Evolutionary conservation across 768 basidiomycete species (phyloP), one percentile per base, ranked within the genome.

Genomic region (Termitomyces sp.): DNA sequence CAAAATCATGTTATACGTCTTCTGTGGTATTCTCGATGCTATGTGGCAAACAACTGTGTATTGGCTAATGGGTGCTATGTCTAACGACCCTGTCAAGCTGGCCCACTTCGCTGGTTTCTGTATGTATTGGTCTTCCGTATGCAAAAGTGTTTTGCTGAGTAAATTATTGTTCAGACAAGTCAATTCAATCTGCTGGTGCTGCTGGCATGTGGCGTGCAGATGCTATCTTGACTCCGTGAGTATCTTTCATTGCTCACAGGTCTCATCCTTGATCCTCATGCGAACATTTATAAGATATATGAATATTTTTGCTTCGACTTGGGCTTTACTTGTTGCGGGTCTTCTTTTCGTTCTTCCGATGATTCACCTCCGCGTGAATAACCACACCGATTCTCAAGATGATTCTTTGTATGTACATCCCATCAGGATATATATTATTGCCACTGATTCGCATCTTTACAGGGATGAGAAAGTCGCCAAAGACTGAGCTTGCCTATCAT

Each of bases 31-130:
- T 9, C 79, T 92, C 59, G 92, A 94, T 66, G 79, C 91, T 2
- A 88, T 91, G 84, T 94, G 91, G 90, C 92, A 94, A 70, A 91
- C 89, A 3, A 85, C 85, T 1, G 84, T 86, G 12, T 91, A 92
- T 71, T 91, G 90, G 89, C 75, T 90, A 63, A 88, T 92, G 84
- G 92, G 92, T 50, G 88, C 90, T 16, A 91, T 95, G 88, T 91
- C 90, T 22, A 93, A 94, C 66, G 86, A 92, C 71, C 85, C 89
- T 4, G 83, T 80, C 7, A 92, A 91, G 71, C 82, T 94, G 28
- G 91, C 91, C 1, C 82, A 91, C 68, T 88, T 94, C 68, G 78
- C 86, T 35, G 92, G 92, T 46, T 90, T 94, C 69, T 93, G 91
- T 92, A 68, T 63, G 88, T 79, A 15, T 46, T 1, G 4, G 33